Evolutionary conservation across 176 grass and related monocot species (phyloP), one percentile per base, ranked within the genome.

Genomic region (Raddia guianensis): DNA sequence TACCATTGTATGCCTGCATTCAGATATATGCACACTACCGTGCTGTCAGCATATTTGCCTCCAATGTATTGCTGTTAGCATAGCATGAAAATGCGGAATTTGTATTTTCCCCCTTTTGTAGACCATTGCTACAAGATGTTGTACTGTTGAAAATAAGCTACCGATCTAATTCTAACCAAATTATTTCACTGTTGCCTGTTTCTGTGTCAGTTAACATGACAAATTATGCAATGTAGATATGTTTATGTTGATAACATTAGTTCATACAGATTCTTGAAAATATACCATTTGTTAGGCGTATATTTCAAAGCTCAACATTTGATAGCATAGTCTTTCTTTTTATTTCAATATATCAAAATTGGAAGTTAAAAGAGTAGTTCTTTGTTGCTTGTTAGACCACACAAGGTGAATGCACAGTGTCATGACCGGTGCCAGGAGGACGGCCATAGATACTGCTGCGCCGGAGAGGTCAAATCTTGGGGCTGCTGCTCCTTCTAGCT

Each of bases 401-500:
- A 12, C 18, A 53, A 42, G 40, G 27, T 45, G 63, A 62, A 75
- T 68, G 20, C 19, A 50, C 49, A 45, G 16, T 11, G 27, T 27
- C 27, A 27, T 27, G 27, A 27, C 77, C 9, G 88, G 83, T 12
- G 53, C 72, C 75, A 84, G 80, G 78, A 73, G 61, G 64, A 73
- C 74, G 20, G 81, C 66, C 33, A 81, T 89, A 21, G 83, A 86
- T 9, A 82, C 87, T 7, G 65, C 66, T 7, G 87, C 51, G 33
- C 51, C 60, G 44, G 87, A 82, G 44, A 89, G 73, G 59, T 19
- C 49, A 19, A 78, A 20, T 78, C 33, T 53, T 3, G 57, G 18
- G 4, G 49, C 56, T 1, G 77, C 27, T 6, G 72, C 12, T 9
- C 14, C 62, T 63, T 65, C 77, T 55, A 19, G 70, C 42, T 72